Base-by-base conservation (phyloP, 495 filamentous ascomycete genomes). In the Pyrenula massariospora region DNA sequence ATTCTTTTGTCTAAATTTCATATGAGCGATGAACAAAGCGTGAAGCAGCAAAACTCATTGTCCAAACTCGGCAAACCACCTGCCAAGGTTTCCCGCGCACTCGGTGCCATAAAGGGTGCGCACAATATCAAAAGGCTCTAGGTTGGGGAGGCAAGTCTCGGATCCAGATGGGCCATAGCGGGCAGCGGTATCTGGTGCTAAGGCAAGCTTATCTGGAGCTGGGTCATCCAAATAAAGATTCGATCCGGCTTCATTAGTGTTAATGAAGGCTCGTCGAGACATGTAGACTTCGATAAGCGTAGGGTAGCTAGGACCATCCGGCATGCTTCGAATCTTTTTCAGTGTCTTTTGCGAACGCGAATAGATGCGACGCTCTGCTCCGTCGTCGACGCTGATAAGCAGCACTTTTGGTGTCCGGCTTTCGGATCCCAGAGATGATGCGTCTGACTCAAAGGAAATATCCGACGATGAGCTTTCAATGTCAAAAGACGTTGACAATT, bases 381-480 rank as follows among this genome's bases (percentile, higher is more conserved):
- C 25, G 25, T 56, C 54, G 21, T 56, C 54, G 22, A 56, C 47
- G 54, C 54, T 56, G n/a, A 56, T 48, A 23, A 56, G 24, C 24
- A 56, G 22, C 8, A 20, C 19, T 20, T 49, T 56, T 49, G 25
- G 24, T 22, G 21, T 48, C 19, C 31, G 52, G 23, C 15, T 54
- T 23, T 24, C 52, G n/a, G 15, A n/a, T 54, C 25, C 31, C 23
- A 22, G n/a, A 19, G 52, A 31, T 25, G 52, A 10, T 25, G 22
- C 31, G 31, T 54, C 22, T 25, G 20, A 24, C 20, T n/a, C 52
- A 12, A 19, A 19, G 24, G 22, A 23, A 21, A 51, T 52, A 10
- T 24, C 22, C 19, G 50, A 52, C 8, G 19, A 8, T 10, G n/a
- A 21, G 22, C 19, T 20, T 5, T 20, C 22, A 52, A 19, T 10